These are phyloP conservation scores for Rhododendron ovatum DNA, from an alignment of 148 eudicot genomes.

Conservation along the genomic window DNA sequence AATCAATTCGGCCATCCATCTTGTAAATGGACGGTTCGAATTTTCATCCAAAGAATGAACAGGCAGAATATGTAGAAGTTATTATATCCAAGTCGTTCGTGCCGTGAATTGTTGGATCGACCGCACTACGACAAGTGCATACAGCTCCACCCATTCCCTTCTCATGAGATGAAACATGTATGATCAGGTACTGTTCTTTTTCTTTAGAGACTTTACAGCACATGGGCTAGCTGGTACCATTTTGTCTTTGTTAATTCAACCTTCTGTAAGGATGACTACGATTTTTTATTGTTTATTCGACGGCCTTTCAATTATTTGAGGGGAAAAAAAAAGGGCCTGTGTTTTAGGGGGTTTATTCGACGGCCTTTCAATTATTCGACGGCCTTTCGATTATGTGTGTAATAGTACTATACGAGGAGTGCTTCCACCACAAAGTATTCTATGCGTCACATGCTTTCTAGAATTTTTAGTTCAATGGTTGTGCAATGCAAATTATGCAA, in stretches of 20 bases:
- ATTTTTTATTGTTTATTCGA: neutral
- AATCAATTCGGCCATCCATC: rapidly evolving
- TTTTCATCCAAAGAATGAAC: too few relatives aligned
- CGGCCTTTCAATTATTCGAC: neutral
- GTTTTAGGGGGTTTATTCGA: neutral
- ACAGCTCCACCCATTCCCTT: neutral
- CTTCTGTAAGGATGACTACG: neutral
- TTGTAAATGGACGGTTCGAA: rapidly evolving
- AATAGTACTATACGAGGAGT: too few relatives aligned
- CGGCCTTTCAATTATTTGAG: neutral
- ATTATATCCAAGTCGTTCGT: too few relatives aligned
- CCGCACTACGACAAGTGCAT: too few relatives aligned
- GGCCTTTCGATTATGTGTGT: neutral
- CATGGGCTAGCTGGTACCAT: neutral
- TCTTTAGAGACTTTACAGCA: neutral
- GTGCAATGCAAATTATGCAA: neutral
- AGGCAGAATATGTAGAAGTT: too few relatives aligned
- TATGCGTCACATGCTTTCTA: neutral
- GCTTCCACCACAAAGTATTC: too few relatives aligned
- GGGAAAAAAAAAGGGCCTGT: neutral
- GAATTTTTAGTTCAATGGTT: neutral
- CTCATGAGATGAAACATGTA: neutral
- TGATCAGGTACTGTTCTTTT: neutral
- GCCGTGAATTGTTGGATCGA: rapidly evolving
- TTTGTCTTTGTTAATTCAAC: neutral